Conservation (phyloP, 2,329 filamentous ascomycete genomes). For the Penicillium frequentans region DNA sequence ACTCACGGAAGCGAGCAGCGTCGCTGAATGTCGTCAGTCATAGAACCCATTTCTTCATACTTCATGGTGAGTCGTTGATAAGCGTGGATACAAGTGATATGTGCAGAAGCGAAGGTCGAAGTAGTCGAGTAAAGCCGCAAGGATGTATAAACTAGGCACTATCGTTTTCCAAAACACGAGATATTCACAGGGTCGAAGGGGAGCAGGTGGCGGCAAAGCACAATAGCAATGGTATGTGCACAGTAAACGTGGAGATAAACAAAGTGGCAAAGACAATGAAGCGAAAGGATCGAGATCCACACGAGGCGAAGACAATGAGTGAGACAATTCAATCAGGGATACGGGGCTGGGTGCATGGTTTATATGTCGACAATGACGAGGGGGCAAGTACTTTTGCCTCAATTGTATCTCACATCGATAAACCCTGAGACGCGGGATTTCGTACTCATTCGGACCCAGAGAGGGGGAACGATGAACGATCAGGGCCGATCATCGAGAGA, state of each 20-base stretch:
- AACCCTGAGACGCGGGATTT: slow-evolving; percentile 5
- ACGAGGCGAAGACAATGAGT: slow-evolving; percentile 28
- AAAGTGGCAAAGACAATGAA: slow-evolving; percentile 16
- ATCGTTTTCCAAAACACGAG: slow-evolving; percentile 1
- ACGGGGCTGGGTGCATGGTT: slow-evolving; percentile 33
- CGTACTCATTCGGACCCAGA: slow-evolving; percentile 21
- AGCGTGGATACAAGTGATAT: slow-evolving; percentile 10
- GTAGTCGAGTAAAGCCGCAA: slow-evolving; percentile 5
- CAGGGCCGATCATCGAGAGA: slow-evolving; percentile 21
- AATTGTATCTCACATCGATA: slow-evolving; percentile 11
- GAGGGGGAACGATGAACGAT: slow-evolving; percentile 25
- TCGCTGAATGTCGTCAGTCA: slow-evolving; percentile 29
- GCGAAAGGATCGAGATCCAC: slow-evolving; percentile 20
- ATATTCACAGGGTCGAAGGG: slow-evolving; percentile 8
- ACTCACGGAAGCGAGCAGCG: slow-evolving; percentile 41
- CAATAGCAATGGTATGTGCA: slow-evolving; percentile 21
- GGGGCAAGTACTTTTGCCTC: slow-evolving; percentile 15
- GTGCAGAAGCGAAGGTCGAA: slow-evolving; percentile 6
- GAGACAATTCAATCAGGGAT: slow-evolving; percentile 22
- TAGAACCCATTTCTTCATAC: slow-evolving; percentile 33
- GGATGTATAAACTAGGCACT: slow-evolving; percentile 14
- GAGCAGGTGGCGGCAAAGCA: neutral
- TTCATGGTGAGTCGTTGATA: slow-evolving; percentile 21
- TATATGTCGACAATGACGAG: slow-evolving; percentile 33
- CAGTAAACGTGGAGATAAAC: slow-evolving; percentile 15